Evolutionary conservation across 2,329 filamentous ascomycete genomes (phyloP), one percentile per base, ranked within the genome.

Genomic region (Pyricularia pennisetigena): DNA sequence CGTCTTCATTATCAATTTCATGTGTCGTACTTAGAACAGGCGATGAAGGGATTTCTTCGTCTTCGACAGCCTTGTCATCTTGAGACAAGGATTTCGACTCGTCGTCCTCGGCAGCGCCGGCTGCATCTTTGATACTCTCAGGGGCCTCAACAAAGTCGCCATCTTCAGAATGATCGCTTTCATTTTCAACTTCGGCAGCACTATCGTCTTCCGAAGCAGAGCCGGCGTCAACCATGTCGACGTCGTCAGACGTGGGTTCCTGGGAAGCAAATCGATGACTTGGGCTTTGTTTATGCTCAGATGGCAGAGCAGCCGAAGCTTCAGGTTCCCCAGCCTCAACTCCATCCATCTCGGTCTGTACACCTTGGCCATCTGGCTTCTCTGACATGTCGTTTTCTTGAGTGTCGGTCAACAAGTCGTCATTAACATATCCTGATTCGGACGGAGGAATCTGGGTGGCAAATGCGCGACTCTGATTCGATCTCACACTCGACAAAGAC

Each of bases 241-340:
- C 65, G 23, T 59, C 20, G 3, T 67, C 57, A 32, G 66, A 62
- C 5, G 41, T 24, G 7, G 66, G 66, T 59, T 67, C 66, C 30
- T 67, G 66, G 12, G 66, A 67, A 14, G 30, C 30, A 32, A 67
- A 67, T 12, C 66, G 64, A 16, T 35, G 29, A 24, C 9, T 23
- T 23, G 64, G 57, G 23, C 24, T 28, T 61, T 12, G 16, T 61
- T 4, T 61, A 14, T 28, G 23, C 24, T 61, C 23, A 12, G 57
- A 26, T 61, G 23, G 57, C 23, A 24, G 57, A 28, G 24, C 24
- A 24, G n/a, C 24, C 57, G 9, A 12, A 24, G 10, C 28, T 28
- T 28, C 57, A 9, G 57, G 23, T 24, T 61, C 57, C 57, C 5
- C 9, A 28, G 23, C 24, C 23, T 61, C 24, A 61, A 2, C n/a